These are phyloP conservation scores for Solanum ossicruentum DNA, from an alignment of 257 asterid genomes.

Conservation along the genomic window DNA sequence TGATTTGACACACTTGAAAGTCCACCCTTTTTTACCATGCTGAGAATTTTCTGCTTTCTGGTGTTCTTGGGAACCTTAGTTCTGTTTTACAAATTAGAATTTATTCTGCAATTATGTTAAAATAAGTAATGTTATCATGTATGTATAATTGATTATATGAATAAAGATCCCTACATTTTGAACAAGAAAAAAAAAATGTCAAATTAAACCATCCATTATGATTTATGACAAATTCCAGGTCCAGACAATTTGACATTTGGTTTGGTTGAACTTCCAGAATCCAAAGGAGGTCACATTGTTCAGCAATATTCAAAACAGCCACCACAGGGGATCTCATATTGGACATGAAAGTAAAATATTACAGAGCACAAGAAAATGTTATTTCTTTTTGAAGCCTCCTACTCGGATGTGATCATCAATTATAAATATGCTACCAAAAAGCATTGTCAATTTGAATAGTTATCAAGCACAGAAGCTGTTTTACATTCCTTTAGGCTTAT, in stretches of 20 bases:
- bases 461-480: neutral
- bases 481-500: neutral
- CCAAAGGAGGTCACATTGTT: neutral
- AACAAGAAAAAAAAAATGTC: neutral
- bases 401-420: neutral
- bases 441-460: neutral
- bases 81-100: neutral
- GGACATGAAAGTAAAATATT: neutral
- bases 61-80: neutral
- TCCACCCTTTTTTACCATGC: constrained; percentile 1
- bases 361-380: neutral
- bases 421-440: neutral
- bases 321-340: neutral
- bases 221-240: neutral
- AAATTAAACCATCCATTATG: neutral
- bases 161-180: neutral
- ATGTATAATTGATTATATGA: neutral
- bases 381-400: neutral
- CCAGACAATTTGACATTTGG: neutral
- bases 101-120: neutral
- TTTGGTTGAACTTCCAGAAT: neutral
- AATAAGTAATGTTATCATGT: neutral
- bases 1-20: constrained; percentile 4
- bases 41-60: neutral
- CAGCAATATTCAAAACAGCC: neutral